Conservation (phyloP, 768 basidiomycete species). For the Pholiota microspora region DNA sequence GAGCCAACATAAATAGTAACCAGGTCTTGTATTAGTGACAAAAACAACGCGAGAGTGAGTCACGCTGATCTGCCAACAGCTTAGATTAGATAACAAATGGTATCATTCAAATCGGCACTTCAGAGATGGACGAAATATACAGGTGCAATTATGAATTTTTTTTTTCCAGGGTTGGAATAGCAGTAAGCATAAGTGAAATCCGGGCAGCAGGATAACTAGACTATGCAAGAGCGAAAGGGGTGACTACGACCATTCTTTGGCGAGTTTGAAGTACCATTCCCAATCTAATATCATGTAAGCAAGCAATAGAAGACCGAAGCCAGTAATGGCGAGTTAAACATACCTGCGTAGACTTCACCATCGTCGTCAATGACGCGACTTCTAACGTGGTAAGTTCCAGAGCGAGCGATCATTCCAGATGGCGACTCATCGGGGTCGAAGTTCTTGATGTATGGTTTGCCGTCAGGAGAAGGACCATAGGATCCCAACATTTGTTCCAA, state of each 20-base stretch:
- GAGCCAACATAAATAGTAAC: background rate
- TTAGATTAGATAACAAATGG: background rate
- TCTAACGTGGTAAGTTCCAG: slow-evolving; percentile 72
- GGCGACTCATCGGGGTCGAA: slow-evolving; percentile 72
- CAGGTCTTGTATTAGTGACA: background rate
- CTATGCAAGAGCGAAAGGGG: background rate
- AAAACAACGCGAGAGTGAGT: background rate
- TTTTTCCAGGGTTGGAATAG: background rate
- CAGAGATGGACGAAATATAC: background rate
- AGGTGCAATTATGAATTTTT: background rate
- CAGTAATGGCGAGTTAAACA: slow-evolving; percentile 19
- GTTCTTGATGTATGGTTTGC: slow-evolving; percentile 68
- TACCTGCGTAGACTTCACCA: slow-evolving; percentile 74
- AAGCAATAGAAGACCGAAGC: background rate
- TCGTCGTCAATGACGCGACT: slow-evolving; percentile 92
- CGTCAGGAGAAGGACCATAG: slow-evolving; percentile 72
- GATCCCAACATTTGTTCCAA: slow-evolving; percentile 94
- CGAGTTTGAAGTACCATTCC: slow-evolving; percentile 90
- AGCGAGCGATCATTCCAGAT: slow-evolving; percentile 82
- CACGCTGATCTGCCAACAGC: background rate
- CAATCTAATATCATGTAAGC: slow-evolving; percentile 47
- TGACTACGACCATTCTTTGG: slow-evolving; percentile 76
- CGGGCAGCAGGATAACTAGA: background rate
- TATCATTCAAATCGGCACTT: background rate
- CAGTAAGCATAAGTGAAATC: background rate